These are phyloP conservation scores for Pseudomassariella vexata DNA, from an alignment of 2,329 filamentous ascomycete genomes.

Conservation along the genomic window DNA sequence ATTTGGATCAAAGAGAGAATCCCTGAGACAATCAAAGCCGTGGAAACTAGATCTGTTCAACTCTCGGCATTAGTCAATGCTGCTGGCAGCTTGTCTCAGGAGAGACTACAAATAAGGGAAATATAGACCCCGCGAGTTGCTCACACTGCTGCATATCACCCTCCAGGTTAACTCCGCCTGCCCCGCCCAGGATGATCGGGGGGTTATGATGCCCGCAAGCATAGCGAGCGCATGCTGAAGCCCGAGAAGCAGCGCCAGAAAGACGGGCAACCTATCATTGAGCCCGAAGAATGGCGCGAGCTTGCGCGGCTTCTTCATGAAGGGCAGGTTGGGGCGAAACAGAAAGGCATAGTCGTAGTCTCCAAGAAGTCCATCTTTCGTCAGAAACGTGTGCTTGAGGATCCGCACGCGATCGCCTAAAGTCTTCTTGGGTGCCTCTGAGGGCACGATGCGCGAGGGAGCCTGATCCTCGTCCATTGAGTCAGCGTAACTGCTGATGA, in stretches of 20 bases:
- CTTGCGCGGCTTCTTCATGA: slow-evolving; percentile 57
- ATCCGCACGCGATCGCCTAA: slow-evolving; percentile 22
- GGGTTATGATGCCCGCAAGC: slow-evolving; percentile 70
- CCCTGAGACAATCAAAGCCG: slow-evolving; percentile 72
- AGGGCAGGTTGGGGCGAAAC: slow-evolving; percentile 77
- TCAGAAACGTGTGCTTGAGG: slow-evolving; percentile 40
- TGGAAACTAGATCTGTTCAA: slow-evolving; percentile 77
- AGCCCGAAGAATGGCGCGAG: slow-evolving; percentile 81
- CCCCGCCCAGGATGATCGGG: slow-evolving; percentile 66
- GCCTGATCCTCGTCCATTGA: slow-evolving; percentile 56
- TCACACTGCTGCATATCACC: slow-evolving; percentile 59
- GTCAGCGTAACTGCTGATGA: no score
- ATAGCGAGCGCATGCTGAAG: slow-evolving; percentile 77
- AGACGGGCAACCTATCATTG: slow-evolving; percentile 69
- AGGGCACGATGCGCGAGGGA: slow-evolving; percentile 43
- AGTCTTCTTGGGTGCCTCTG: slow-evolving; percentile 24
- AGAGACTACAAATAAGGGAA: no score
- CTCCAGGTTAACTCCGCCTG: slow-evolving; percentile 58
- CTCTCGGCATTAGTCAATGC: no score
- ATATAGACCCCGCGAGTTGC: no score
- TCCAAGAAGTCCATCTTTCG: slow-evolving; percentile 70
- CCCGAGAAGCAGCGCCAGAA: slow-evolving; percentile 68
- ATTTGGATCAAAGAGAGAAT: slow-evolving; percentile 72
- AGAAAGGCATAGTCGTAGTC: slow-evolving; percentile 88
- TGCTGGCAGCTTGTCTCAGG: no score